Evolutionary conservation across 2,329 filamentous ascomycete genomes (phyloP), one percentile per base, ranked within the genome.

Genomic region (Setomelanomma holmii): DNA sequence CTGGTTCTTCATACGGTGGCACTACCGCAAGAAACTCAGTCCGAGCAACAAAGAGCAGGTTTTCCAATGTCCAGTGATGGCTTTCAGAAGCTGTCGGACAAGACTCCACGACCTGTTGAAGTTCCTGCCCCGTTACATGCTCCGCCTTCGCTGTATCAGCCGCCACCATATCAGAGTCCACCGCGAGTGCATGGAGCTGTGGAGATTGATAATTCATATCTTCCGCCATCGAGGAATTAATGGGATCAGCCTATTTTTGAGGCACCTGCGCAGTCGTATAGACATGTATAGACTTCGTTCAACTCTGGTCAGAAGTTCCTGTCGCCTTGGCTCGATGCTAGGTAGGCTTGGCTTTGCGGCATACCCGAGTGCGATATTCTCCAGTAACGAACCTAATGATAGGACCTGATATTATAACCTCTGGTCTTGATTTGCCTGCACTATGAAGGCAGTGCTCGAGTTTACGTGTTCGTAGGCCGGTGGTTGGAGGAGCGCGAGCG

Each of bases 231-330:
- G 39, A 44, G 39, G 34, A 56, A 58, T 40, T 43, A 49, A 21
- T 58, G 44, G 33, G 58, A 55, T 11, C 49, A 58, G 43, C 55
- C 55, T 5, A 49, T 58, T 5, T 58, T 53, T 47, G 58, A 61
- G 33, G 55, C 47, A n/a, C 55, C 58, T 21, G 53, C 41, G 17
- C 42, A 50, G 36, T 33, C 41, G 22, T 50, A 48, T 45, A 40
- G 49, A 24, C 42, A 45, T 4, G 42, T 38, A 5, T 45, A 38
- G 20, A 14, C n/a, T 36, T 10, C 10, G 14, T 4, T n/a, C n/a
- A n/a, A n/a, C n/a, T n/a, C n/a, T 30, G 27, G 27, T 30, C 5
- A 30, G 14, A 30, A 30, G 27, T 30, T 30, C 27, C 14, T 30
- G 10, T 30, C 14, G 27, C 27, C 27, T 14, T 30, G 10, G 27